Evolutionary conservation across 768 basidiomycete species (phyloP).

Genomic region (Chalciporus pseudorubinellus): DNA sequence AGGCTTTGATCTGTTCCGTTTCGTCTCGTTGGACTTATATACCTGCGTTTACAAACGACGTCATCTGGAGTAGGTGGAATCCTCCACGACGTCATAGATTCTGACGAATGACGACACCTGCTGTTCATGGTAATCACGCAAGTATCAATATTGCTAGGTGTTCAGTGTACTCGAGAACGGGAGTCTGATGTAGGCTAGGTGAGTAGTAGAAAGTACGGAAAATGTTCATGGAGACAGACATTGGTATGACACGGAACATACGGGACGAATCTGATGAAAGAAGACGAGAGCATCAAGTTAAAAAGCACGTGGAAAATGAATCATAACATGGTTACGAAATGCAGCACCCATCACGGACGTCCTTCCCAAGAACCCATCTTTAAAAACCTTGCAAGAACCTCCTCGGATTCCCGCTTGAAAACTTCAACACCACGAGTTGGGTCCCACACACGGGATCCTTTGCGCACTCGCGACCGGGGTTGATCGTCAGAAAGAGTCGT

Average conservation of each 20-base stretch:
- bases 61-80: not conserved
- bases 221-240: too few species aligned
- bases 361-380: conserved; percentile 74
- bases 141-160: too few species aligned
- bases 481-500: conserved; percentile 44
- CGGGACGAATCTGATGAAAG: not conserved
- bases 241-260: not conserved
- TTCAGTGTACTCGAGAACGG: too few species aligned
- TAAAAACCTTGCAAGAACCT: conserved; percentile 80
- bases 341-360: conserved; percentile 22
- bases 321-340: not conserved
- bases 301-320: not conserved
- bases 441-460: conserved; percentile 75
- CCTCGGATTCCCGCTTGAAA: conserved; percentile 85
- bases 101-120: conserved; percentile 3
- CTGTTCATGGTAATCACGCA: not conserved
- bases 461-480: conserved; percentile 33
- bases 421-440: conserved; percentile 81
- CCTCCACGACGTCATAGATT: not conserved
- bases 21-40: not conserved
- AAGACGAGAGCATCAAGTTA: not conserved
- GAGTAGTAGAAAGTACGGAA: too few species aligned
- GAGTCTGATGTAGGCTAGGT: too few species aligned
- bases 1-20: not conserved
- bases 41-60: not conserved